phyloP scores from a whole-genome alignment of 2,329 filamentous ascomycete species.

The Huntiella omanensis region DNA sequence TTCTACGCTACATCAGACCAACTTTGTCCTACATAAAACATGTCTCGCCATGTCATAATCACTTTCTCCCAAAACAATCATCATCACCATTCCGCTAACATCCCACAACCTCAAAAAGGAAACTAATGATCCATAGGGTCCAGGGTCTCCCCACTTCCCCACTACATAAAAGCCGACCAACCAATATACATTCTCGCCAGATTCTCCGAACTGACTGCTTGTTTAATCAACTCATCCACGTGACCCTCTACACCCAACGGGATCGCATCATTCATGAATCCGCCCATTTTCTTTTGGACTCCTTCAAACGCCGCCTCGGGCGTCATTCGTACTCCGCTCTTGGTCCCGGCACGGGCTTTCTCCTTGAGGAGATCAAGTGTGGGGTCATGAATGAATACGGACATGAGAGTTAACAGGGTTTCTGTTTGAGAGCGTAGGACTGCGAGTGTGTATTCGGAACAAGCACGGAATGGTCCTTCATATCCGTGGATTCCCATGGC shows the following conservation, averaged over 20 bases:
- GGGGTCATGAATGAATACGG: slow-evolving; percentile 93
- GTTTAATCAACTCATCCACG: slow-evolving; percentile 82
- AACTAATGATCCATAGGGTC: not conserved
- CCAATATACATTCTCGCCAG: slow-evolving; percentile 93
- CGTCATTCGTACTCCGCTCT: slow-evolving; percentile 21
- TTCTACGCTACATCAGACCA: too few species aligned
- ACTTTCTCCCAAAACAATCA: too few species aligned
- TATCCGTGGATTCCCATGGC: slow-evolving; percentile 92
- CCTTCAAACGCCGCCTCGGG: slow-evolving; percentile 67
- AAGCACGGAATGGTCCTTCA: slow-evolving; percentile 81
- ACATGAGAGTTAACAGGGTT: slow-evolving; percentile 89
- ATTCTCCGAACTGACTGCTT: slow-evolving; percentile 64
- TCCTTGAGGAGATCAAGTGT: slow-evolving; percentile 75
- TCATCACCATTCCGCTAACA: slow-evolving; percentile 1
- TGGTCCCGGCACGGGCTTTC: slow-evolving; percentile 32
- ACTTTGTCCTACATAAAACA: too few species aligned
- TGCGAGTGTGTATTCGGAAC: slow-evolving; percentile 70
- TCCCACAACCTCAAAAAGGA: not conserved
- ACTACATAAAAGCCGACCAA: slow-evolving; percentile 48
- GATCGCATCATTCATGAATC: slow-evolving; percentile 65
- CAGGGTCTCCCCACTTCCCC: not conserved
- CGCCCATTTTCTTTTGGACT: slow-evolving; percentile 71
- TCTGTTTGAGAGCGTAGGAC: slow-evolving; percentile 84
- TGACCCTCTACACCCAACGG: slow-evolving; percentile 90
- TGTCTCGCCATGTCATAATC: too few species aligned